Conservation (phyloP, 176 grass and related monocot genomes). For the Miscanthus lutarioriparius region DNA sequence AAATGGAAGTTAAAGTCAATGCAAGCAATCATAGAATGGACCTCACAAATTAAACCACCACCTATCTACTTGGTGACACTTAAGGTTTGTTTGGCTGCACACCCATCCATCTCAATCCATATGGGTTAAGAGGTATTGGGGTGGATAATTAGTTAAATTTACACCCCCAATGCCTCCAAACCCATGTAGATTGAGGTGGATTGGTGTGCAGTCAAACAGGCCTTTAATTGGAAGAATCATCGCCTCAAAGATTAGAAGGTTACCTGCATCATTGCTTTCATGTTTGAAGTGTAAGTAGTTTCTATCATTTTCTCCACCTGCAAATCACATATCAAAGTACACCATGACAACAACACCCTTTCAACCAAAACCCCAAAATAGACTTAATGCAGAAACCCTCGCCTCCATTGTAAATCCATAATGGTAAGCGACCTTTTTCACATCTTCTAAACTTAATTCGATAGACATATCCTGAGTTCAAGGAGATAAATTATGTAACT, state of each 20-base stretch:
- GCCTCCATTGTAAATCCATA: constrained; percentile 96
- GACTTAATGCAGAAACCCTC: constrained; percentile 31
- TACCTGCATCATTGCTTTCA: constrained; percentile 96
- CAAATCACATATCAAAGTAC: constrained; percentile 31
- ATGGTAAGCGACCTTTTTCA: constrained; percentile 81
- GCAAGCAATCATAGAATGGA: background rate
- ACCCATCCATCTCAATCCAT: too few relatives aligned
- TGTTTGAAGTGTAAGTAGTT: constrained; percentile 85
- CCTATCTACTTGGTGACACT: constrained; percentile 22
- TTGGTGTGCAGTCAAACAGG: too few relatives aligned
- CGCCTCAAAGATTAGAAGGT: constrained; percentile 27
- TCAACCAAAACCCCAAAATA: background rate
- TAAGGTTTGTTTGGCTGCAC: too few relatives aligned
- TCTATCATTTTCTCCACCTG: constrained; percentile 93
- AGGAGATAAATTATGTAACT: constrained; percentile 43
- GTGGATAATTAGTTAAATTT: too few relatives aligned
- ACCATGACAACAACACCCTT: background rate
- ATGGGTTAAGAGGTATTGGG: too few relatives aligned
- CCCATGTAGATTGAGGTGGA: too few relatives aligned
- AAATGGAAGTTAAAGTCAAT: background rate
- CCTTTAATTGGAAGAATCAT: background rate
- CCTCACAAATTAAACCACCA: background rate
- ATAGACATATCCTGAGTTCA: constrained; percentile 91
- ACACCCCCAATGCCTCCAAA: too few relatives aligned
- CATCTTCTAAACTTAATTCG: constrained; percentile 97